Evolutionary conservation across 2,329 filamentous ascomycete genomes (phyloP), one percentile per base, ranked within the genome.

Genomic region (Apiospora kogelbergensis): DNA sequence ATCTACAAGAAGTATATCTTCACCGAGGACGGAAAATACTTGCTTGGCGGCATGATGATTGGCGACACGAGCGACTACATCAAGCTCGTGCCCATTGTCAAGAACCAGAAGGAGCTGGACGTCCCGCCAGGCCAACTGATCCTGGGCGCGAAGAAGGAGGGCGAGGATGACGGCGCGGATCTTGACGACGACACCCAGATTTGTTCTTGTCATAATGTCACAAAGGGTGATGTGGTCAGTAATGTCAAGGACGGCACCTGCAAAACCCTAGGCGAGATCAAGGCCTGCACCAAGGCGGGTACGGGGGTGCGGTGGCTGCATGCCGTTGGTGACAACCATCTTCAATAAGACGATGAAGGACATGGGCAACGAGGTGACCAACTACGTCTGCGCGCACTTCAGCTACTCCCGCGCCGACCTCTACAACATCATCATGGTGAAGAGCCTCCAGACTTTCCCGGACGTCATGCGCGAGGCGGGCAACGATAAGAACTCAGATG

Each of bases 11-110:
- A 97, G 77, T 97, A 96, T 79, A 83, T 97, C 13, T 97, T 97
- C 76, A 97, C 94, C 0, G 84, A 90, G 76, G 95, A 97, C 76
- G 94, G 94, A 33, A 97, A 97, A 78, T 95, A 95, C 75, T 84
- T 97, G 1, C 88, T 97, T 0, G 94, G 94, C n/a, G 95, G 94
- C 4, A 97, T 97, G 93, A 97, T 97, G 93, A 96, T 97, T 71
- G 95, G 94, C 46, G 94, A 97, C 76, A 97, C 93, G 0, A 91
- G 88, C 71, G 94, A 97, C 81, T 97, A 97, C 76, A 88, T 97
- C 81, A 97, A 95, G 79, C 82, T 97, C 26, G 93, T 97, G 0
- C 92, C 93, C 1, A 90, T 97, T 85, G 93, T 96, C 68, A 97
- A 95, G 82, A 90, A 88, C 72, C 92, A 94, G 77, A 97, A 95